Evolutionary conservation across 164 flowering plant genomes (phyloP).

Genomic region (Dillenia suffruticosa): DNA sequence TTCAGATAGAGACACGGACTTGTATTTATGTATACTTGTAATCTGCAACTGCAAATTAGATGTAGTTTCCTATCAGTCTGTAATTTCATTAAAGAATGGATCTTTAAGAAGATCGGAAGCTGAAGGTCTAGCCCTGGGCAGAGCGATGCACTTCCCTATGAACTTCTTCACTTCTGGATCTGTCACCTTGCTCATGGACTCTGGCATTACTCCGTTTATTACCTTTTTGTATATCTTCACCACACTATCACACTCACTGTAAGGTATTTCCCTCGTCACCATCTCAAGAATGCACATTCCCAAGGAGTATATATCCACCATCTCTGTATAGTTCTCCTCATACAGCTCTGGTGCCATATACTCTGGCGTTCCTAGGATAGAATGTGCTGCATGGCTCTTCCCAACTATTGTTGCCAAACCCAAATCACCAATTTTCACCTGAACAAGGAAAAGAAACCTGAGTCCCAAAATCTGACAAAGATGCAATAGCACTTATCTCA

Average conservation of each 20-base stretch:
- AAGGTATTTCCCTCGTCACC: conserved; percentile 59
- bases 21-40: background rate
- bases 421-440: conserved; percentile 63
- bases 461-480: too few relatives aligned
- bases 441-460: background rate
- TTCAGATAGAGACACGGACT: too few relatives aligned
- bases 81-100: conserved; percentile 35
- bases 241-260: conserved; percentile 52
- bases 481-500: too few relatives aligned
- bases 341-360: conserved; percentile 77
- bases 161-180: conserved; percentile 46
- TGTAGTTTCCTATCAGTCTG: too few relatives aligned
- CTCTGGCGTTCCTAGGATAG: conserved; percentile 58
- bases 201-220: conserved; percentile 39
- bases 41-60: background rate
- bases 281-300: conserved; percentile 65
- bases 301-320: conserved; percentile 62
- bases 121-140: conserved; percentile 45
- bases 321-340: conserved; percentile 59
- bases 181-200: conserved; percentile 31
- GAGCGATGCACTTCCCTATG: conserved; percentile 47
- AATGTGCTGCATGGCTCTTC: conserved; percentile 49
- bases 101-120: conserved; percentile 54
- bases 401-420: conserved; percentile 56
- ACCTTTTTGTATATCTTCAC: conserved; percentile 64